These are phyloP conservation scores for Macadamia tetraphylla DNA, from an alignment of 164 flowering plant genomes.

Conservation along the genomic window DNA sequence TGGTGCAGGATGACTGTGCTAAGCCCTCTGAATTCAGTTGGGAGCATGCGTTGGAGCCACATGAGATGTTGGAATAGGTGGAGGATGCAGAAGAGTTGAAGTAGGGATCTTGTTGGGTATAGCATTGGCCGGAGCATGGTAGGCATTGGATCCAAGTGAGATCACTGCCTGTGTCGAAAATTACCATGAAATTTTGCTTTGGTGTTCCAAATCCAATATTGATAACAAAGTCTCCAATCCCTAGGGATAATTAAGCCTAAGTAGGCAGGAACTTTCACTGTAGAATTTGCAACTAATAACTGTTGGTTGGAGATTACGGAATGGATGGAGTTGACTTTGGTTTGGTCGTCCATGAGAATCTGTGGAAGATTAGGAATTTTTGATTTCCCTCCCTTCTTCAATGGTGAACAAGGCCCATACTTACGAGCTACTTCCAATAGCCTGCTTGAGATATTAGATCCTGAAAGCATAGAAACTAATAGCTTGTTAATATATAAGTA, in stretches of 20 bases:
- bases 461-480: neutral
- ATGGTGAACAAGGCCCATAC: neutral
- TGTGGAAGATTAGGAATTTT: neutral
- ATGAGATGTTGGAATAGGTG: slow-evolving; percentile 14
- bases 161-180: slow-evolving; percentile 11
- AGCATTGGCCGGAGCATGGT: slow-evolving; percentile 22
- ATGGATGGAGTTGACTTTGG: neutral
- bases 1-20: too few relatives aligned
- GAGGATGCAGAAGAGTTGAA: slow-evolving; percentile 24
- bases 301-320: neutral
- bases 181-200: neutral
- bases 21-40: too few relatives aligned
- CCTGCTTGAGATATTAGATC: neutral
- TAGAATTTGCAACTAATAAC: neutral
- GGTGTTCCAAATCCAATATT: neutral
- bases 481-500: neutral
- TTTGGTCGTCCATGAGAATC: neutral
- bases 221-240: neutral
- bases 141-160: slow-evolving; percentile 33
- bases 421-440: neutral
- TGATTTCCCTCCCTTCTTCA: neutral
- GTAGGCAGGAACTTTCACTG: neutral
- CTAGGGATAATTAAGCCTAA: neutral
- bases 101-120: slow-evolving; percentile 11
- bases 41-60: neutral